Evolutionary conservation across 2,329 filamentous ascomycete species (phyloP), one percentile per base, ranked within the genome.

Genomic region (Trichothecium sympodiale): DNA sequence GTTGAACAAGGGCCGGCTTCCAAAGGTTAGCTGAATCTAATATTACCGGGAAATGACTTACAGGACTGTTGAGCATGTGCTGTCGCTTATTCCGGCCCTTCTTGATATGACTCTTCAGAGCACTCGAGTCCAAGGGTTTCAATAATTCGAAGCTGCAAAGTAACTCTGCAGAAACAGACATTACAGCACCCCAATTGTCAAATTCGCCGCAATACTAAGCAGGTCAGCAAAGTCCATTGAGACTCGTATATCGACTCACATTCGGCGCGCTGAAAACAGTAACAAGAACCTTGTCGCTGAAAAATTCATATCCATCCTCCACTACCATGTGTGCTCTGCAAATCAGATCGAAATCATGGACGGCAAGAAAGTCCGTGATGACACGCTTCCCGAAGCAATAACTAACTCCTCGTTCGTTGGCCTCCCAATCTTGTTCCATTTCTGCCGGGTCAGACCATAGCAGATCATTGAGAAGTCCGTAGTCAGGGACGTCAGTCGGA

Each of bases 301-400:
- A 98, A 60, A 98, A 98, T 53, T 98, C 91, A 60, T 98, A 98
- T 9, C 91, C 91, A 55, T 98, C 91, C 59, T 98, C 91, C 16
- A 98, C 91, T 35, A 98, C 91, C 91, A 96, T 96, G 62, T 98
- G 91, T 33, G 91, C 91, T 46, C 91, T 80, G 56, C 91, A 98
- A 35, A 98, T 89, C 34, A 98, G 67, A 57, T 98, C 91, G 55
- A 98, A 96, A 60, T 98, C 91, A 55, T 98, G 91, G 38, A 83
- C 77, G 40, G 87, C 81, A 44, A 98, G 64, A 56, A 98, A 98
- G 49, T 96, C 87, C 57, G 88, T 88, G 43, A 98, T 96, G 45
- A 98, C 89, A 53, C 93, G 91, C 61, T 96, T 96, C 33, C 89
- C 89, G 54, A 98, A 98, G 55, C 91, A 96, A 57, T 96, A 98